phyloP scores from a whole-genome alignment of 257 asterid species.

The Mitragyna speciosa region DNA sequence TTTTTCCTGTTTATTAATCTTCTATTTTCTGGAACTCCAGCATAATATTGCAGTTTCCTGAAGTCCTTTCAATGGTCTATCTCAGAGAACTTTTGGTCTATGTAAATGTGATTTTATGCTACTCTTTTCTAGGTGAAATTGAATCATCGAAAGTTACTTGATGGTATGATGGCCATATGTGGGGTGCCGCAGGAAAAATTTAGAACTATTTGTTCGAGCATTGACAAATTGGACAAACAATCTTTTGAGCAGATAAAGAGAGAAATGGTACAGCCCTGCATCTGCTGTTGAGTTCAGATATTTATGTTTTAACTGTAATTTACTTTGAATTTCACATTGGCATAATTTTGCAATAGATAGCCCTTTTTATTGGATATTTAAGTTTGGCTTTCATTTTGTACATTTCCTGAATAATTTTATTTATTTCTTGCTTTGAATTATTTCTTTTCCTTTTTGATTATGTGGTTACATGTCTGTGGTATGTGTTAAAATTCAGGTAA shows the following conservation, averaged over 20 bases:
- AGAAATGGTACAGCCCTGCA: conserved; percentile 70
- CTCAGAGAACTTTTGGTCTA: neutral
- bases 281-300: conserved; percentile 4
- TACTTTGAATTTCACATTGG: neutral
- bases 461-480: neutral
- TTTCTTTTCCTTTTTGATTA: neutral
- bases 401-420: neutral
- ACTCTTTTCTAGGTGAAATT: conserved; percentile 66
- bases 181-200: conserved; percentile 90
- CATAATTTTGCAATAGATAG: neutral
- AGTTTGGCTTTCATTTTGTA: neutral
- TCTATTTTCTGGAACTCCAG: neutral
- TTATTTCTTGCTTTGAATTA: neutral
- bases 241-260: conserved; percentile 81
- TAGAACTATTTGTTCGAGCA: conserved; percentile 90
- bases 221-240: conserved; percentile 94
- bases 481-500: neutral
- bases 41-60: neutral
- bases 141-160: conserved; percentile 85
- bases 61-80: neutral
- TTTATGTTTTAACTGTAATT: neutral
- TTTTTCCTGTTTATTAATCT: neutral
- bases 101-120: neutral
- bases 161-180: conserved; percentile 90
- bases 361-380: neutral